phyloP scores from a whole-genome alignment of 129 eudicot species.

The Chrysanthemum makinoi region DNA sequence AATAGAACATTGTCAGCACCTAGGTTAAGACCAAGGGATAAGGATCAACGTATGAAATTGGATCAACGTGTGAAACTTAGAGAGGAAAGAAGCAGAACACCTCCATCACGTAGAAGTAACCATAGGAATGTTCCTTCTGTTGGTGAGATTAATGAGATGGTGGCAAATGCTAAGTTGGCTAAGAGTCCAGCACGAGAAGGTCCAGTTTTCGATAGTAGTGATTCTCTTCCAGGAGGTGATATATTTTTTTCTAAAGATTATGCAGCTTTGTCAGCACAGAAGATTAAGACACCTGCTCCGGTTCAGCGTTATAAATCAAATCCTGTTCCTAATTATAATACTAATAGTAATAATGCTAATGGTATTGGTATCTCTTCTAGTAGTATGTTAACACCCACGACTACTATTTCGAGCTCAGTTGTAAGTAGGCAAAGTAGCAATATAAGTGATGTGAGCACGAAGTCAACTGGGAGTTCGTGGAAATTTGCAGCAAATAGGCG shows the following conservation, averaged over 20 bases:
- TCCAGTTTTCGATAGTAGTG: constrained; percentile 52
- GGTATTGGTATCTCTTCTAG: constrained; percentile 31
- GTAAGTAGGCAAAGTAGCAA: constrained; percentile 70
- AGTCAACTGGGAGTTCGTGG: constrained; percentile 49
- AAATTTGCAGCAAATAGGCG: constrained; percentile 57
- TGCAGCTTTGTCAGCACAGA: constrained; percentile 33
- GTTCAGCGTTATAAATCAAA: constrained; percentile 27
- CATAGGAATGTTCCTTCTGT: constrained; percentile 48
- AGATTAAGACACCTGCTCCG: constrained; percentile 30
- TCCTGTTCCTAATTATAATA: constrained; percentile 27
- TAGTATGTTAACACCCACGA: constrained; percentile 38
- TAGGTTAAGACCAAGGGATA: constrained; percentile 44
- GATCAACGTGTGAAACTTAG: constrained; percentile 35
- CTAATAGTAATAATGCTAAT: constrained; percentile 26
- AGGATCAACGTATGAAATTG: constrained; percentile 23
- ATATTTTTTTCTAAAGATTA: constrained; percentile 61
- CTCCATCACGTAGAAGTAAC: constrained; percentile 29
- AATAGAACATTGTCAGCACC: constrained; percentile 70
- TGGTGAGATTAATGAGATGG: constrained; percentile 77
- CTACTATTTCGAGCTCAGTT: constrained; percentile 38
- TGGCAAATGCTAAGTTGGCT: constrained; percentile 62
- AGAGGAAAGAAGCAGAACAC: constrained; percentile 35
- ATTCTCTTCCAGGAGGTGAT: constrained; percentile 66
- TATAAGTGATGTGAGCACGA: constrained; percentile 48
- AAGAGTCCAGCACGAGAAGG: constrained; percentile 23